phyloP scores from a whole-genome alignment of 73 alveolate genomes.

The Tetrahymena malaccensis region DNA sequence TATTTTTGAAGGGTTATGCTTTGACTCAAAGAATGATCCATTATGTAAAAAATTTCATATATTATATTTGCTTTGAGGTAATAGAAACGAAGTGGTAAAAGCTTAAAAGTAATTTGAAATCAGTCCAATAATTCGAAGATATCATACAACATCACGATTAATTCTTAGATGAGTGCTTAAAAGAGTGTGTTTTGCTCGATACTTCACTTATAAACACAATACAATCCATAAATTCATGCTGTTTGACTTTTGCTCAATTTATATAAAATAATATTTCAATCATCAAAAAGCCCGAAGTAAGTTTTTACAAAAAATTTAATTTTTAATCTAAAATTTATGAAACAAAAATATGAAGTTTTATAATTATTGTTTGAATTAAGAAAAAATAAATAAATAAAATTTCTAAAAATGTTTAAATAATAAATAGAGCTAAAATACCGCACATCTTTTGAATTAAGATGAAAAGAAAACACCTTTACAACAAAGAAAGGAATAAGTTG shows the following conservation, averaged over 20 bases:
- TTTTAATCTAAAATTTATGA: not conserved
- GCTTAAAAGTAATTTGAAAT: constrained; percentile 54
- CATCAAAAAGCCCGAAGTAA: not conserved
- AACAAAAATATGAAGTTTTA: too few relatives aligned
- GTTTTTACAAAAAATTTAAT: not conserved
- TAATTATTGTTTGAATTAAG: too few relatives aligned
- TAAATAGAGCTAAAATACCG: not conserved
- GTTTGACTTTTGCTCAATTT: not conserved
- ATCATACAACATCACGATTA: constrained; percentile 73
- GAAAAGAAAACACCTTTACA: not conserved
- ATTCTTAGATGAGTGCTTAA: constrained; percentile 85
- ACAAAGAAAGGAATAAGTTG: not conserved
- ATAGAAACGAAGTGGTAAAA: constrained; percentile 80
- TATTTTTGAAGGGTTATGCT: constrained; percentile 55
- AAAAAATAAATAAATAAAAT: too few relatives aligned
- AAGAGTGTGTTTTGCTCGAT: constrained; percentile 45
- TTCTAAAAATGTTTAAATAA: not conserved
- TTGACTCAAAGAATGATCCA: constrained; percentile 81
- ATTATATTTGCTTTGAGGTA: constrained; percentile 88
- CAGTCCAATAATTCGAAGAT: constrained; percentile 84
- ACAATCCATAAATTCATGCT: not conserved
- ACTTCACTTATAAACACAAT: not conserved
- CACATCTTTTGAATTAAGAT: not conserved
- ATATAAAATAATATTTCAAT: not conserved
- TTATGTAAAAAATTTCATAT: constrained; percentile 75